A percentile compares a stretch with the other conserved stretches of the same genome.
These are phyloP conservation scores for Leishmania lainsoni DNA, from an alignment of 208 protist species.

Conservation along the genomic window DNA sequence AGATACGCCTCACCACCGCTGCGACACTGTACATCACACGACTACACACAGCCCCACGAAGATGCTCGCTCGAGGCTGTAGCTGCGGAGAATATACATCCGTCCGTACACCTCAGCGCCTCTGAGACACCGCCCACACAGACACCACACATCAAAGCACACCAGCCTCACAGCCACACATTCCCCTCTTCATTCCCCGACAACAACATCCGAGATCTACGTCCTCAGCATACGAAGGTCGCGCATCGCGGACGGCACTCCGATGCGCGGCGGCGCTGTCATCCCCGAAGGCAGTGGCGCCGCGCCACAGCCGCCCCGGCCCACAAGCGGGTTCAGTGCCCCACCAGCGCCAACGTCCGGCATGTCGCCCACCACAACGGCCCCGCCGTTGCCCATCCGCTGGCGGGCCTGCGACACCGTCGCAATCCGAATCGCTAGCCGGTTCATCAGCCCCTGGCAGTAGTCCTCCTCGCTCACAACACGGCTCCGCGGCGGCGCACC, in stretches of 20 bases:
- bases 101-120: no score
- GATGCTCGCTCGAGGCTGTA: no score
- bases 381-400: conserved; percentile 16
- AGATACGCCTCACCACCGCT: no score
- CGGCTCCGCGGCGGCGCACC: conserved; percentile 1
- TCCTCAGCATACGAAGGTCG: not conserved
- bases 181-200: no score
- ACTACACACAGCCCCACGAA: no score
- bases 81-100: no score
- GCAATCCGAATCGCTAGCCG: not conserved
- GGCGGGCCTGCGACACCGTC: not conserved
- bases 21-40: no score
- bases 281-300: not conserved
- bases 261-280: not conserved
- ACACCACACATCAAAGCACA: no score
- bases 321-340: not conserved
- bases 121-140: no score
- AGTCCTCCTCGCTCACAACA: conserved; percentile 1
- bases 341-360: not conserved
- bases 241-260: not conserved
- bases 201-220: no score
- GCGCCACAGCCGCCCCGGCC: not conserved
- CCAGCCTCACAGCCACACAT: no score
- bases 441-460: conserved; percentile 4
- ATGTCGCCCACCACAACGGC: conserved; percentile 10